A percentile compares a stretch with the other conserved stretches of the same genome.
phyloP scores from a whole-genome alignment of 1,284 basidiomycete genomes.

The Testicularia cyperi region DNA sequence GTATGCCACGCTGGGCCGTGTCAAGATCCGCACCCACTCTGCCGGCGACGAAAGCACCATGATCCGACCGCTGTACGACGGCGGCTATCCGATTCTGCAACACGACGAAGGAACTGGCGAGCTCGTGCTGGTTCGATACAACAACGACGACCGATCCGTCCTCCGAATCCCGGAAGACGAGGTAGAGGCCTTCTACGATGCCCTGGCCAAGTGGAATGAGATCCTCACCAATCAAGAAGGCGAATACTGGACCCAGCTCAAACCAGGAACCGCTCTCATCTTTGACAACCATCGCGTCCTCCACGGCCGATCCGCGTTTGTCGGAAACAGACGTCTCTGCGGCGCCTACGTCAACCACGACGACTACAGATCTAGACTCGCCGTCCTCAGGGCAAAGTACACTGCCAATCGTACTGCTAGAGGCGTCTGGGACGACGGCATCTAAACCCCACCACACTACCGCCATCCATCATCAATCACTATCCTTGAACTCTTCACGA shows the following conservation, averaged over 20 bases:
- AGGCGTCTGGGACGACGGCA: constrained; percentile 51
- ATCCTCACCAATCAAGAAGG: constrained; percentile 76
- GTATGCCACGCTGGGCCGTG: constrained; percentile 72
- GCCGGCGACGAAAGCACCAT: constrained; percentile 63
- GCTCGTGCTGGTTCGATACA: constrained; percentile 82
- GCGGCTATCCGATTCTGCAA: constrained; percentile 51
- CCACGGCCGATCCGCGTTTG: constrained; percentile 86
- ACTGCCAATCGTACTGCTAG: constrained; percentile 9
- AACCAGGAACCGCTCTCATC: constrained; percentile 80
- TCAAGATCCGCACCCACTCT: constrained; percentile 80
- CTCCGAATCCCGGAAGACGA: constrained; percentile 22
- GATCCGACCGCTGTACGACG: constrained; percentile 41
- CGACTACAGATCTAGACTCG: constrained; percentile 45
- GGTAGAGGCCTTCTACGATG: constrained; percentile 70
- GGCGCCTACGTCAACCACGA: constrained; percentile 72
- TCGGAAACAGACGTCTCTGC: constrained; percentile 85
- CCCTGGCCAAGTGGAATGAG: constrained; percentile 73
- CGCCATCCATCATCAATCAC: too few relatives aligned
- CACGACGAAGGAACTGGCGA: constrained; percentile 67
- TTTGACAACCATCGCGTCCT: constrained; percentile 92
- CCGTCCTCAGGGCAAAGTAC: constrained; percentile 32
- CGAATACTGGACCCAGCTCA: constrained; percentile 86
- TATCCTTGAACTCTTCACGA: too few relatives aligned
- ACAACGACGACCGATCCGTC: constrained; percentile 78
- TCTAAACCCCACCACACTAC: too few relatives aligned